Evolutionary conservation across 345 rosid species (phyloP).

Genomic region (Pelargonium nanum): DNA sequence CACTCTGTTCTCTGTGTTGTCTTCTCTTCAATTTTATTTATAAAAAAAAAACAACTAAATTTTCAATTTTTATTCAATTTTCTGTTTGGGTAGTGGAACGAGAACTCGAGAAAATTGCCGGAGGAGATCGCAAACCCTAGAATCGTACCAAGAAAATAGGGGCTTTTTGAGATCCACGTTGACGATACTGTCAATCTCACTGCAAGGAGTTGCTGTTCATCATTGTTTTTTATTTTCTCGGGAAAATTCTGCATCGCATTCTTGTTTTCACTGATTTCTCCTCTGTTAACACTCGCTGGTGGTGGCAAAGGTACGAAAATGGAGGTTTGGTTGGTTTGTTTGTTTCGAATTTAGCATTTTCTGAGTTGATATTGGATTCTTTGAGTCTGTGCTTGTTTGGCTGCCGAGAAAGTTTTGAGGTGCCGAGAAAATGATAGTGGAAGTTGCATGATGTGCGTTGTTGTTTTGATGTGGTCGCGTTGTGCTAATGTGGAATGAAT

Average conservation of each 20-base stretch:
- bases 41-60: no score
- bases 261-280: background rate
- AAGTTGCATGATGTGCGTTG: background rate
- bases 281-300: background rate
- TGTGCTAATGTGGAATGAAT: background rate
- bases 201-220: background rate
- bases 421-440: background rate
- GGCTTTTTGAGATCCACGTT: background rate
- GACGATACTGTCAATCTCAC: background rate
- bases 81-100: background rate
- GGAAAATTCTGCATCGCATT: background rate
- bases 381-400: background rate
- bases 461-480: background rate
- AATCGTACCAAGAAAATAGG: background rate
- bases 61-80: background rate
- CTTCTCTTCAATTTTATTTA: background rate
- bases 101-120: background rate
- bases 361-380: background rate
- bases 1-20: no score
- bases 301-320: background rate
- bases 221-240: background rate
- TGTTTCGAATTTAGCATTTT: background rate
- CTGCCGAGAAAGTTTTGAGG: background rate
- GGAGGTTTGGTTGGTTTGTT: background rate
- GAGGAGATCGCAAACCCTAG: background rate